These are phyloP conservation scores for Hermanozyma aechmeae DNA, from an alignment of 805 yeast species.

Conservation along the genomic window DNA sequence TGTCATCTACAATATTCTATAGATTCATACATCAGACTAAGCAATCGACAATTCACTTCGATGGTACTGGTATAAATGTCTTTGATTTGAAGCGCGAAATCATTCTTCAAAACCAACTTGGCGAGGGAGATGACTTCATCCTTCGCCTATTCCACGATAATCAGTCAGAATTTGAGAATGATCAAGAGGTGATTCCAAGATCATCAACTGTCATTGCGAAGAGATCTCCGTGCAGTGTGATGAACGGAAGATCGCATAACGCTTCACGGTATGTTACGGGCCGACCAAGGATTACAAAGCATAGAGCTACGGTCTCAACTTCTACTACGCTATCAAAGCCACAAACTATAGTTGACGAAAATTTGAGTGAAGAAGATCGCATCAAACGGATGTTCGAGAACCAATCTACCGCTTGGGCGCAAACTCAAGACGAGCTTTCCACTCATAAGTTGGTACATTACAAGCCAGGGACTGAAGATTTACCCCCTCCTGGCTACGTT, in stretches of 20 bases:
- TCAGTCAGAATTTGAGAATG: slow-evolving; percentile 73
- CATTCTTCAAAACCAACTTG: slow-evolving; percentile 68
- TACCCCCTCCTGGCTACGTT: slow-evolving; percentile 92
- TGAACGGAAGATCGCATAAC: slow-evolving; percentile 20
- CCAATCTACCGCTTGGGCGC: slow-evolving; percentile 92
- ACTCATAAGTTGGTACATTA: slow-evolving; percentile 69
- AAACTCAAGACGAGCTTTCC: slow-evolving; percentile 86
- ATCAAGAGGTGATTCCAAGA: slow-evolving; percentile 83
- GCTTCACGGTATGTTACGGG: slow-evolving; percentile 68
- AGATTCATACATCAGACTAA: slow-evolving; percentile 76
- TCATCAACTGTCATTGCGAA: slow-evolving; percentile 76
- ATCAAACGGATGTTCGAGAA: slow-evolving; percentile 86
- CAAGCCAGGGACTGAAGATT: slow-evolving; percentile 50
- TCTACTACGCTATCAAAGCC: slow-evolving; percentile 11
- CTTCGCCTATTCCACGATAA: slow-evolving; percentile 53
- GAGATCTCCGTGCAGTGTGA: slow-evolving; percentile 54
- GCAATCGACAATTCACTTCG: slow-evolving; percentile 73
- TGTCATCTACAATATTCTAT: slow-evolving; percentile 87
- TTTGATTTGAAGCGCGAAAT: slow-evolving; percentile 92
- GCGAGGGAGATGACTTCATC: slow-evolving; percentile 80
- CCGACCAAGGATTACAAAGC: slow-evolving; percentile 43
- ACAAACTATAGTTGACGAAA: slow-evolving; percentile 25
- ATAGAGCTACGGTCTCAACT: slow-evolving; percentile 24
- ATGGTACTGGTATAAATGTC: slow-evolving; percentile 93
- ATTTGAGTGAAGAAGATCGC: slow-evolving; percentile 72